A percentile compares a stretch with the other conserved stretches of the same genome.
Evolutionary conservation across 495 filamentous ascomycete species (phyloP).

Genomic region (Xylaria sp.): DNA sequence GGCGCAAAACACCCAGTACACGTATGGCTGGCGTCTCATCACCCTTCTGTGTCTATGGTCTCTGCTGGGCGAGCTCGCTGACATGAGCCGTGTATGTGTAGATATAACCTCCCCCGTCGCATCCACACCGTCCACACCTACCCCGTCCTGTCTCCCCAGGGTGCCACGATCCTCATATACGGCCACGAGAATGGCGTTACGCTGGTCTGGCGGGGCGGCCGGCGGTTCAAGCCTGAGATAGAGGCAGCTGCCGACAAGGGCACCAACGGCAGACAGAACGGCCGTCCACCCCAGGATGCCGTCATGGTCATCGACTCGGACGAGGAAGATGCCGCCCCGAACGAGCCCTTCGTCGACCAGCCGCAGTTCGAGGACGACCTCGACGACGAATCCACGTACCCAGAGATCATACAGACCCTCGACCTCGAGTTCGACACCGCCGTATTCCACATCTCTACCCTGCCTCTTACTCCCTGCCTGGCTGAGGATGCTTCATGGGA

Average conservation of each 20-base stretch:
- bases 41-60: background rate
- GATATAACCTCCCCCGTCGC: constrained; percentile 78
- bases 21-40: constrained; percentile 33
- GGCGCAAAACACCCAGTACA: constrained; percentile 46
- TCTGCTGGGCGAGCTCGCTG: constrained; percentile 19
- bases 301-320: constrained; percentile 84
- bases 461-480: constrained; percentile 55
- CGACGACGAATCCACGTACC: constrained; percentile 52
- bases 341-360: constrained; percentile 48
- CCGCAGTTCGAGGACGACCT: constrained; percentile 55
- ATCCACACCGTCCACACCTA: constrained; percentile 76
- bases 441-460: constrained; percentile 65
- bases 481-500: constrained; percentile 59
- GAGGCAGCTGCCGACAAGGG: constrained; percentile 39
- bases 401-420: constrained; percentile 67
- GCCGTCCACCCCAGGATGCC: constrained; percentile 55
- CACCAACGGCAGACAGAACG: constrained; percentile 51
- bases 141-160: constrained; percentile 79
- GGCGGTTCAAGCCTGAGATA: constrained; percentile 60
- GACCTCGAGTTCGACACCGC: constrained; percentile 71
- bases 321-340: constrained; percentile 61
- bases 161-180: constrained; percentile 83
- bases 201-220: constrained; percentile 82
- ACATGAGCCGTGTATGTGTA: constrained; percentile 50
- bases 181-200: constrained; percentile 80